Evolutionary conservation across 1,139 yeast genomes (phyloP), one percentile per base, ranked within the genome.

Genomic region (Pneumocystis wakefieldiae): DNA sequence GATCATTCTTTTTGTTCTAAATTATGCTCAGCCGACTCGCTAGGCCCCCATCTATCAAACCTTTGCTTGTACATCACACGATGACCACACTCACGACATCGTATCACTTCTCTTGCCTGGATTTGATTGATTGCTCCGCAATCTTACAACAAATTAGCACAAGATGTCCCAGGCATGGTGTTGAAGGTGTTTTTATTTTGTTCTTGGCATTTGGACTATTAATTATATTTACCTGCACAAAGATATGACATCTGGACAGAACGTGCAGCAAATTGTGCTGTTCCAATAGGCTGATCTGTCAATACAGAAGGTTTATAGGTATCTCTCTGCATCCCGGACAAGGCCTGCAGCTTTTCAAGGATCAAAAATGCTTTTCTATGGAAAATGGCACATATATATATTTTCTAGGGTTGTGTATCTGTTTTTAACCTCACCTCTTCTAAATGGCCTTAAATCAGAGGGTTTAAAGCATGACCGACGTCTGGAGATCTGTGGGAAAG

Each of bases 31-130:
- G 8, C 7, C 35, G 7, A 7, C 4, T 32, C 6, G 7, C 7
- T 32, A 7, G 35, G 35, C 6, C 7, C 8, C 6, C 24, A 48
- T 24, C 17, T 19, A 24, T 12, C 6, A 12, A 12, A 48, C 79
- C 98, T 85, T 68, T 96, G 96, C 79, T 92, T 92, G 79, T 92
- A 89, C 69, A 92, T 80, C 67, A 92, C 97, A 77, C 98, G 86
- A 77, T 92, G 98, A 67, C 98, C 98, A 76, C 98, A 92, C 71
- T 91, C 96, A 76, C 91, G 91, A 78, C 98, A 92, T 78, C 98
- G 87, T 68, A 92, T 96, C 63, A 97, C 96, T 75, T 92, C 98
- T 70, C 88, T 89, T 77, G 92, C 89, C 65, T 91, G 86, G 70
- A 92, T 82, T 6, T 95, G 84, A 70, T 91, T 87, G 63, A 86